Evolutionary conservation across 176 grass and related monocot genomes (phyloP).

Genomic region (Pontederia paniculata): DNA sequence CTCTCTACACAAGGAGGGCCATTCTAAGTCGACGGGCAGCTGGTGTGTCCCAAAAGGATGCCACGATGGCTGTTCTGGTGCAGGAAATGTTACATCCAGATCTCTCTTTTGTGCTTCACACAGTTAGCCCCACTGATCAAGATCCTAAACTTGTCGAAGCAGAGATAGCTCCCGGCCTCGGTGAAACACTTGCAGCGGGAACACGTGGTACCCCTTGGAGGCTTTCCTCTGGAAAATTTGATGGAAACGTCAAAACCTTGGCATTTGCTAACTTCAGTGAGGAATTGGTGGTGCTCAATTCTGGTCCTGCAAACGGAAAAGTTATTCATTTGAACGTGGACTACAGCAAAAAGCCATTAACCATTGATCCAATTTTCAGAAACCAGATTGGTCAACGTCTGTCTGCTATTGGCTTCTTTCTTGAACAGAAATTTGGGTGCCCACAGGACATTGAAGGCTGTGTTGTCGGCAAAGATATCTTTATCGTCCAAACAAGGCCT

Average conservation of each 20-base stretch:
- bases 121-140: constrained; percentile 51
- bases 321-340: constrained; percentile 49
- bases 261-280: constrained; percentile 97
- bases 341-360: constrained; percentile 77
- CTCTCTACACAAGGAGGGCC: constrained; percentile 81
- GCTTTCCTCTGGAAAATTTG: constrained; percentile 60
- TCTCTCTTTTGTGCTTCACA: constrained; percentile 90
- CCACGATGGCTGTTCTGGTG: constrained; percentile 83
- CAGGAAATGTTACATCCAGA: constrained; percentile 81
- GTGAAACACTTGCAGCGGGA: constrained; percentile 82
- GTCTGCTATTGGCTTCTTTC: constrained; percentile 63
- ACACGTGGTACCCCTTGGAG: constrained; percentile 92
- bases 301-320: constrained; percentile 58
- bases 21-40: constrained; percentile 68
- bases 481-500: constrained; percentile 82
- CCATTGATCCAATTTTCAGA: constrained; percentile 50
- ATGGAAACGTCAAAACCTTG: constrained; percentile 47
- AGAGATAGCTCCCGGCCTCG: constrained; percentile 67
- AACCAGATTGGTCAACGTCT: constrained; percentile 65
- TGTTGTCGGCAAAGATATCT: constrained; percentile 66
- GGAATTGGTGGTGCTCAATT: constrained; percentile 49
- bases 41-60: constrained; percentile 62
- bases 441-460: constrained; percentile 94
- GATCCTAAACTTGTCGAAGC: constrained; percentile 62
- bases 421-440: constrained; percentile 75